A percentile compares a stretch with the other conserved stretches of the same genome.
Evolutionary conservation across 2,329 filamentous ascomycete genomes (phyloP).

Genomic region (Leptographium galeiforme): DNA sequence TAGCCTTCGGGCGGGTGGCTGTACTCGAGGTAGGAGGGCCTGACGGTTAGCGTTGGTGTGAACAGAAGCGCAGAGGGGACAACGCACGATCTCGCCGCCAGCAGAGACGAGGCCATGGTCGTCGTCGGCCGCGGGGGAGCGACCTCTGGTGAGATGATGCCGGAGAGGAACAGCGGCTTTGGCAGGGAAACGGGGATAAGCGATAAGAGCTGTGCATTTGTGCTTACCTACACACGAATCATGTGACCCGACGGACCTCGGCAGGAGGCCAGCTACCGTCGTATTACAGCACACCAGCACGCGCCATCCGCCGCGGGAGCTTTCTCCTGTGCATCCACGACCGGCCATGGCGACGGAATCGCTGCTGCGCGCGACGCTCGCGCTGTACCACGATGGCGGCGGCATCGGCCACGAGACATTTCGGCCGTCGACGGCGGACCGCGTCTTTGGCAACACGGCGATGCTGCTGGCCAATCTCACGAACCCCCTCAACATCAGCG

Average conservation of each 20-base stretch:
- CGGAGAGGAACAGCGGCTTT: too few relatives aligned
- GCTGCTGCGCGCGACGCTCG: conserved; percentile 52
- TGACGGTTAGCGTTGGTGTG: not conserved
- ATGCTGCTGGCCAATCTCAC: conserved; percentile 55
- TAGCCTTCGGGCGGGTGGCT: conserved; percentile 40
- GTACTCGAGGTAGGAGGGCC: conserved; percentile 1
- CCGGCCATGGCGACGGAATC: conserved; percentile 49
- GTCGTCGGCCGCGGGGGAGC: not conserved
- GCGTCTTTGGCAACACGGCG: conserved; percentile 51
- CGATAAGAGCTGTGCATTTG: too few relatives aligned
- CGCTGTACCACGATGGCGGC: conserved; percentile 37
- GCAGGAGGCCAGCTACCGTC: too few relatives aligned
- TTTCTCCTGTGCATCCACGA: not conserved
- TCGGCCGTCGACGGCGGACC: conserved; percentile 27
- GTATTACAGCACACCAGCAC: not conserved
- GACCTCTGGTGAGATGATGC: not conserved
- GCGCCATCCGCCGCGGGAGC: not conserved
- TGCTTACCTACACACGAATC: too few relatives aligned
- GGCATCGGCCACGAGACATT: conserved; percentile 11
- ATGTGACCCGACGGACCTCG: not conserved
- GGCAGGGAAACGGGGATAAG: too few relatives aligned
- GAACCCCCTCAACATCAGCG: conserved; percentile 61
- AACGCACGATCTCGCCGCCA: not conserved
- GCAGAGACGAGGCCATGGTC: not conserved
- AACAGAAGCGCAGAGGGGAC: not conserved